phyloP scores from a whole-genome alignment of 1,139 yeast species.

The Hanseniaspora sp. region DNA sequence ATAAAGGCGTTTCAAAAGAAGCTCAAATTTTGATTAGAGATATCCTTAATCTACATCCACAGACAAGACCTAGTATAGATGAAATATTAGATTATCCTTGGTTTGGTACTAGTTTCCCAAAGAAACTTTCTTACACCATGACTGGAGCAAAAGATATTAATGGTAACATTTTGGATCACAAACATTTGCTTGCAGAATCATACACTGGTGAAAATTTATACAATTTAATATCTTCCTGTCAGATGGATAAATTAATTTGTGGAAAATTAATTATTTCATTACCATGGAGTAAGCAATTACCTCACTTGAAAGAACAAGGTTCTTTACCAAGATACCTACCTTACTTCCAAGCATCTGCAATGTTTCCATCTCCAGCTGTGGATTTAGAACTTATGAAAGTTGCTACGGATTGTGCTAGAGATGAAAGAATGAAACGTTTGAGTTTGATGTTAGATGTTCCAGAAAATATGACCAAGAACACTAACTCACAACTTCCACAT shows the following conservation, averaged over 20 bases:
- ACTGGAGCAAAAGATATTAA: conserved; percentile 53
- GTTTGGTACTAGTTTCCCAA: conserved; percentile 78
- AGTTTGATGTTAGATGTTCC: conserved; percentile 8
- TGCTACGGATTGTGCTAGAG: conserved; percentile 8
- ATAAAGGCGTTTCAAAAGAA: conserved; percentile 51
- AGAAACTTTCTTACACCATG: conserved; percentile 25
- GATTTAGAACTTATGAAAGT: neutral
- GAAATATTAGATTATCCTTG: conserved; percentile 73
- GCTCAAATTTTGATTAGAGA: conserved; percentile 63
- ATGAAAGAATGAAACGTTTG: conserved; percentile 2
- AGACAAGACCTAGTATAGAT: conserved; percentile 67
- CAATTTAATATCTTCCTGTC: conserved; percentile 3
- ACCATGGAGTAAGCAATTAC: neutral
- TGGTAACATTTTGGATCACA: conserved; percentile 46
- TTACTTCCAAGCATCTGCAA: neutral
- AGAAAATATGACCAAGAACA: neutral
- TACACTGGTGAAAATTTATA: conserved; percentile 9
- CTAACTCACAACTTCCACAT: conserved; percentile 11
- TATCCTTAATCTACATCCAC: conserved; percentile 67
- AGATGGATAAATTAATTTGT: neutral
- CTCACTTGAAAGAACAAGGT: neutral
- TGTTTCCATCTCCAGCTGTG: neutral
- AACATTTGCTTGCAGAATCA: conserved; percentile 30
- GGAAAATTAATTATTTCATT: neutral
- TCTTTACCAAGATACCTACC: conserved; percentile 13